Evolutionary conservation across 768 basidiomycete genomes (phyloP), one percentile per base, ranked within the genome.

Genomic region (Trametes sanguinea): DNA sequence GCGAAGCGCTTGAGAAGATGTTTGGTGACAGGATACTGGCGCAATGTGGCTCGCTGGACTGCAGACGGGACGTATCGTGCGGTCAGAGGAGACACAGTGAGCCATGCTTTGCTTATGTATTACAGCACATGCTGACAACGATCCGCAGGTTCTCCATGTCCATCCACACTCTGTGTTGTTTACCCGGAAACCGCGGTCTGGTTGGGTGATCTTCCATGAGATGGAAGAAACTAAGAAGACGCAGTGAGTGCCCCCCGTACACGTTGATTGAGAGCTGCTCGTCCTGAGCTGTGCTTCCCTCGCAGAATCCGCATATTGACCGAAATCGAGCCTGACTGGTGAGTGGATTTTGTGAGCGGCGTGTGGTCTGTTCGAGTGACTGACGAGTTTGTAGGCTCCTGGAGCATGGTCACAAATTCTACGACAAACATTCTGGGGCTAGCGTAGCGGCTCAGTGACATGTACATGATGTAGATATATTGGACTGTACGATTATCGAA

Each of bases 281-380:
- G 43, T 66, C 46, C 35, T 11, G 11, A 11, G 6, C 35, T 22
- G 22, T 22, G 22, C 16, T 52, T 30, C 56, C 29, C 14, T 43
- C 50, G 10, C 61, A 94, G 97, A 72, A 97, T 99, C 70, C 85
- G 91, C 27, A 88, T 98, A 65, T 73, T 98, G 37, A 97, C 96
- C 1, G 94, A 95, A 68, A 92, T 98, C 46, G 95, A 98, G 69
- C 87, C 94, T 43, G 95, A 98, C 68, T 98, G 96, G 96, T 88
- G 68, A 69, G 76, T 22, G 22, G 22, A 22, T 22, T 22, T 22
- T 22, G 22, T 22, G 22, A 22, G 22, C 22, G 22, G 22, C 22
- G 22, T 22, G 22, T 22, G 22, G 22, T 22, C 22, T 22, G 22
- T 22, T 22, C 22, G 22, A 22, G 22, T 22, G 22, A 22, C 22